Evolutionary conservation across 441 rosid genomes (phyloP).

Genomic region (Gossypium schwendimanii): DNA sequence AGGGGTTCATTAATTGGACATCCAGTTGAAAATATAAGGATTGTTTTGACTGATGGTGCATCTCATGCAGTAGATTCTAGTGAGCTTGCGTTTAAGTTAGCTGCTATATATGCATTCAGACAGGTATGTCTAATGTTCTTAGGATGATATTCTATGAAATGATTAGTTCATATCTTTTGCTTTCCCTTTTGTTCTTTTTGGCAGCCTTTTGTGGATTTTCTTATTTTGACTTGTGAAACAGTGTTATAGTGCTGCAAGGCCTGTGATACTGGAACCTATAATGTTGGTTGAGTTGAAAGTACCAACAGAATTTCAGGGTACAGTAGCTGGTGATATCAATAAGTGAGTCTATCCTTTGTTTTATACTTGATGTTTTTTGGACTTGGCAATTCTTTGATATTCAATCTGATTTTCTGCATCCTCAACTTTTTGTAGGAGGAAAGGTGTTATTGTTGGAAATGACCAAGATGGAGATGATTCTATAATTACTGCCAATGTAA

Average conservation of each 20-base stretch:
- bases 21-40: slow-evolving; percentile 79
- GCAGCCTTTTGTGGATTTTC: background rate
- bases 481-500: slow-evolving; percentile 67
- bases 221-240: slow-evolving; percentile 20
- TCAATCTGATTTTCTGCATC: slow-evolving; percentile 2
- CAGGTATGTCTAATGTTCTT: slow-evolving; percentile 34
- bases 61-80: slow-evolving; percentile 95
- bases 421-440: slow-evolving; percentile 52
- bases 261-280: slow-evolving; percentile 86
- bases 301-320: slow-evolving; percentile 93
- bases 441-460: slow-evolving; percentile 90
- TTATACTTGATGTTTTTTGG: slow-evolving; percentile 1
- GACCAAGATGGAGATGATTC: slow-evolving; percentile 98
- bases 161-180: background rate
- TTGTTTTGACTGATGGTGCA: slow-evolving; percentile 87
- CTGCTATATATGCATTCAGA: slow-evolving; percentile 93
- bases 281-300: slow-evolving; percentile 93
- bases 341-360: slow-evolving; percentile 45
- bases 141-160: background rate
- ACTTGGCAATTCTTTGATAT: background rate
- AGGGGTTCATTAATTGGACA: slow-evolving; percentile 94
- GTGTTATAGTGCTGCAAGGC: slow-evolving; percentile 81
- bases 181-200: background rate
- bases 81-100: slow-evolving; percentile 94
- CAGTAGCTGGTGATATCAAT: slow-evolving; percentile 90